Percentiles rank a stretch among this genome's conserved stretches.
phyloP scores from a whole-genome alignment of 352 stramenopile species.

The Elongisporangium senticosum region DNA sequence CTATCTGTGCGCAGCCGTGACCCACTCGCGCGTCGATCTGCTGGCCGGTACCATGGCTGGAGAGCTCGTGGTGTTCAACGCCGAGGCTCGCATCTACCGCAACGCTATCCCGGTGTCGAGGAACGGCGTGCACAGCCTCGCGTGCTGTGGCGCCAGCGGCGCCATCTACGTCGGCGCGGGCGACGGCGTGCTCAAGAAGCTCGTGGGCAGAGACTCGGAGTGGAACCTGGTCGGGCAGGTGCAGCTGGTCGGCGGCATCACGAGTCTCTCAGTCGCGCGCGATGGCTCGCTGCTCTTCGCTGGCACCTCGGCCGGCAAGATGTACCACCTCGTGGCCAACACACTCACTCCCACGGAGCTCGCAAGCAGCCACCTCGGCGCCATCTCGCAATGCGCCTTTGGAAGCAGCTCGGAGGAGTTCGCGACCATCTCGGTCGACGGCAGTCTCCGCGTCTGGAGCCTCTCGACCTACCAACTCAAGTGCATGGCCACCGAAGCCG shows the following conservation, averaged over 20 bases:
- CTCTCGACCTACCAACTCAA: slow-evolving; percentile 64
- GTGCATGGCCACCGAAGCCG: slow-evolving; percentile 56
- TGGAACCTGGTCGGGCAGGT: slow-evolving; percentile 83
- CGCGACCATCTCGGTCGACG: slow-evolving; percentile 65
- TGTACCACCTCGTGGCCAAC: slow-evolving; percentile 50
- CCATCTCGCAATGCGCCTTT: slow-evolving; percentile 62
- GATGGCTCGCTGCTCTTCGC: slow-evolving; percentile 54
- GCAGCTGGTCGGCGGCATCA: slow-evolving; percentile 75
- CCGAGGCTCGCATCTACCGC: slow-evolving; percentile 55
- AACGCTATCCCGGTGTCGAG: slow-evolving; percentile 52
- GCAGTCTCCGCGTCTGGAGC: slow-evolving; percentile 63
- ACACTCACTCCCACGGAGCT: slow-evolving; percentile 52
- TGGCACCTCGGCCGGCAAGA: slow-evolving; percentile 68
- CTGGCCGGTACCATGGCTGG: slow-evolving; percentile 61
- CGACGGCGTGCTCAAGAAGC: slow-evolving; percentile 83
- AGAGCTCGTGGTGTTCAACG: slow-evolving; percentile 86
- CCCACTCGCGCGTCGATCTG: slow-evolving; percentile 40
- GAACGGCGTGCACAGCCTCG: slow-evolving; percentile 76
- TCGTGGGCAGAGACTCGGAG: slow-evolving; percentile 66
- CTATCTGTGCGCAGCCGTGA: slow-evolving; percentile 66
- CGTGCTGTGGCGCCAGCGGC: slow-evolving; percentile 45
- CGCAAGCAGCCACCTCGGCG: slow-evolving; percentile 56
- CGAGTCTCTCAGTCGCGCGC: slow-evolving; percentile 58
- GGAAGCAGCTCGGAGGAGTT: slow-evolving; percentile 50
- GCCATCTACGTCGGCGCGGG: slow-evolving; percentile 81